phyloP scores from a whole-genome alignment of 495 filamentous ascomycete genomes.

The Lepraria neglecta region DNA sequence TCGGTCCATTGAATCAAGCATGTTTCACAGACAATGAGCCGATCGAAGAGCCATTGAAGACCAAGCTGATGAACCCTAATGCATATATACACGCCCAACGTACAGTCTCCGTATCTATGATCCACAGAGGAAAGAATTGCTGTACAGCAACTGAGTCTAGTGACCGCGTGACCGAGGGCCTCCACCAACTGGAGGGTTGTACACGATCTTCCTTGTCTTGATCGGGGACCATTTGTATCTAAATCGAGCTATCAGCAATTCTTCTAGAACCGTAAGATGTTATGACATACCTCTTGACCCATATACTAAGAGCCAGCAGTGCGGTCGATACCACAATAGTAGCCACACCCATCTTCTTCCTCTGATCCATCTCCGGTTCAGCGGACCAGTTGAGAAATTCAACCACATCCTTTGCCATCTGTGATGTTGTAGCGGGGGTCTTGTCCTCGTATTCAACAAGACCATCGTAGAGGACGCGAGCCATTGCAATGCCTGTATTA shows the following conservation, averaged over 20 bases:
- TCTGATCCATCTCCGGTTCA: conserved; percentile 97
- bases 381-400: conserved; percentile 99
- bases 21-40: neutral
- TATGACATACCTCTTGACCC: conserved; percentile 71
- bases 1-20: no score
- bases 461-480: conserved; percentile 93
- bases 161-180: neutral
- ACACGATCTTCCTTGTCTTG: conserved; percentile 90
- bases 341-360: conserved; percentile 99
- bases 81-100: conserved; percentile 16
- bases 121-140: neutral
- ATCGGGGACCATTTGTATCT: conserved; percentile 94
- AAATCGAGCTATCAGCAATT: conserved; percentile 17
- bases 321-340: conserved; percentile 69
- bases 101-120: conserved; percentile 7
- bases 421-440: conserved; percentile 86
- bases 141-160: neutral
- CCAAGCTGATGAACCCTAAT: neutral
- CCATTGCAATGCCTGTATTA: conserved; percentile 82
- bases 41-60: neutral
- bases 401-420: conserved; percentile 99
- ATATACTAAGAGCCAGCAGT: conserved; percentile 81
- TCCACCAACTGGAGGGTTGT: conserved; percentile 58
- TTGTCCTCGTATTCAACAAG: conserved; percentile 98
- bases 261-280: neutral